A percentile compares a stretch with the other conserved stretches of the same genome.
These are phyloP conservation scores for Colletotrichum sp. DNA, from an alignment of 2,329 filamentous ascomycete species.

Conservation along the genomic window DNA sequence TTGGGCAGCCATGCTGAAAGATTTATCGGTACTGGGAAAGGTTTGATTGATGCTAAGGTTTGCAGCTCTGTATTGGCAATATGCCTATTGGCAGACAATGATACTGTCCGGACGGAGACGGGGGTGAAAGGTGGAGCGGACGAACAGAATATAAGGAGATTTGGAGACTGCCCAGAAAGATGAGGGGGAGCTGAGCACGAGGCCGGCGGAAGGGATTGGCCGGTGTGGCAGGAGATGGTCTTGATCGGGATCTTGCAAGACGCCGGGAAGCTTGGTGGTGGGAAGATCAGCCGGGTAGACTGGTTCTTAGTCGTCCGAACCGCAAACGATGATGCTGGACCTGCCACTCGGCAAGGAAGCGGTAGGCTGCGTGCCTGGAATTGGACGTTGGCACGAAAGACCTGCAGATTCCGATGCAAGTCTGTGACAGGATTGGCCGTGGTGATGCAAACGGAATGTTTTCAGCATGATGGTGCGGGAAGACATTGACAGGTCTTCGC, in stretches of 20 bases:
- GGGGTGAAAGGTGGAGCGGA: neutral
- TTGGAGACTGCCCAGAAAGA: neutral
- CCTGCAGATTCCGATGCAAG: neutral
- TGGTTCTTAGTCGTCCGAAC: neutral
- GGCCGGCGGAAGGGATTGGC: neutral
- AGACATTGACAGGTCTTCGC: neutral
- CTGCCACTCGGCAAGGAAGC: slow-evolving; percentile 1
- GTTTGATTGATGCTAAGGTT: neutral
- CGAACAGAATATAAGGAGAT: slow-evolving; percentile 1
- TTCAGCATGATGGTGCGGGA: neutral
- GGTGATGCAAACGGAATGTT: slow-evolving; percentile 1
- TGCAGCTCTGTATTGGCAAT: neutral
- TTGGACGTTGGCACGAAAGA: neutral
- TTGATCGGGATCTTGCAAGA: slow-evolving; percentile 11
- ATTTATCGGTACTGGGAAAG: neutral
- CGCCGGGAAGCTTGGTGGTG: neutral
- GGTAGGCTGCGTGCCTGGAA: neutral
- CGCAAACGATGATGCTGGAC: neutral
- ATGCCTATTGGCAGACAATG: neutral
- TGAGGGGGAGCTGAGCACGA: neutral
- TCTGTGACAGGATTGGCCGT: neutral
- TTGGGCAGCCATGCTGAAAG: neutral
- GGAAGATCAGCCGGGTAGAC: neutral
- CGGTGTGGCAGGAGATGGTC: neutral
- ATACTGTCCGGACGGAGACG: neutral